Conservation (phyloP, 179 eudicot species). For the Silene noctiflora region DNA sequence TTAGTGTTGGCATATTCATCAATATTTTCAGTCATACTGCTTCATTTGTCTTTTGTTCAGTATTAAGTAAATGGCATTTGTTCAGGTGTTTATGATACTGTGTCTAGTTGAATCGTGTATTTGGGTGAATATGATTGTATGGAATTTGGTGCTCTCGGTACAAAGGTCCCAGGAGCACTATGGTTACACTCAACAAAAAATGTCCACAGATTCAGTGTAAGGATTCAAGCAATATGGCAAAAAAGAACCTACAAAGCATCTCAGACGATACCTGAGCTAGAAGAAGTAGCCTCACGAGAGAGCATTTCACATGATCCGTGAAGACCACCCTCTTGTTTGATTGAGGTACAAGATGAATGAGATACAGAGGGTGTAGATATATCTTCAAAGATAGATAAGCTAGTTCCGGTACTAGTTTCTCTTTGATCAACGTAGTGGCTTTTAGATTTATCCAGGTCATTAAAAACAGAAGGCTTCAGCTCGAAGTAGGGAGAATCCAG, state of each 20-base stretch:
- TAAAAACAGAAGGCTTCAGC: conserved; percentile 26
- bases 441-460: conserved; percentile 21
- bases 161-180: not conserved
- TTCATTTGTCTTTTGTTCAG: too few species aligned
- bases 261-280: conserved; percentile 39
- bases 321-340: conserved; percentile 34
- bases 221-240: not conserved
- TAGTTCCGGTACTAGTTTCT: conserved; percentile 28
- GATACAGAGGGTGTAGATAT: conserved; percentile 34
- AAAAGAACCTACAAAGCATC: not conserved
- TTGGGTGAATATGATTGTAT: not conserved
- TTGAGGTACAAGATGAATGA: conserved; percentile 31
- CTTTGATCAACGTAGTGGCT: conserved; percentile 27
- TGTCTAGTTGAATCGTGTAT: not conserved
- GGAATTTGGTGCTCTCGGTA: not conserved
- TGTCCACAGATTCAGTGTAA: too few species aligned
- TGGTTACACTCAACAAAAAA: too few species aligned
- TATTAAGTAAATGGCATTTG: too few species aligned
- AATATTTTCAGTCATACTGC: too few species aligned
- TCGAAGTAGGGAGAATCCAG: conserved; percentile 42
- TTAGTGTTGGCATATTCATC: too few species aligned
- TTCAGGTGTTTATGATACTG: not conserved
- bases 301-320: conserved; percentile 28
- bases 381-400: conserved; percentile 31
- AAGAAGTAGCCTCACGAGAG: conserved; percentile 42